phyloP scores from a whole-genome alignment of 495 filamentous ascomycete genomes.

The Daldinia grandis region DNA sequence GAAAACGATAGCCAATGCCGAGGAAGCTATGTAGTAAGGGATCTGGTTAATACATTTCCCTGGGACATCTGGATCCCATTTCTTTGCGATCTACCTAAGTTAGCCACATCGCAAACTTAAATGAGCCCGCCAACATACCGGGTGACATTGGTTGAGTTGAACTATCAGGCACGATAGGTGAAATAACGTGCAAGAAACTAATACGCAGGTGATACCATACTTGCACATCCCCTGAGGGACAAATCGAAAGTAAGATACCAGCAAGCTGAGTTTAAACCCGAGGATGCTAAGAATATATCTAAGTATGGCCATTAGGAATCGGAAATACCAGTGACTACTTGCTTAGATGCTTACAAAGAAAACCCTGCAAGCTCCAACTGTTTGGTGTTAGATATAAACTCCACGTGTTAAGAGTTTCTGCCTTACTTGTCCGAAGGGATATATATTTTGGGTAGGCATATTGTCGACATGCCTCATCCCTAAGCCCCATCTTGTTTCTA shows the following conservation, averaged over 20 bases:
- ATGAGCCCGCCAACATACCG: conserved; percentile 41
- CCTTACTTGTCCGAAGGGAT: conserved; percentile 19
- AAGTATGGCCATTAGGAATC: not conserved
- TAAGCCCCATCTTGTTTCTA: conserved; percentile 34
- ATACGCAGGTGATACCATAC: conserved; percentile 45
- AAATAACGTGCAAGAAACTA: conserved; percentile 47
- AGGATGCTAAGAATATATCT: conserved; percentile 57
- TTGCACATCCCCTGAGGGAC: conserved; percentile 54
- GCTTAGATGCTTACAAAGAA: conserved; percentile 23
- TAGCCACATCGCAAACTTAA: not conserved
- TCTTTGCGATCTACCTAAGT: conserved; percentile 48
- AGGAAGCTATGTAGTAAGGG: conserved; percentile 55
- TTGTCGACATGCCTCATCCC: conserved; percentile 20
- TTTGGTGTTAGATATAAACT: conserved; percentile 1
- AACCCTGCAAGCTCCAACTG: conserved; percentile 24
- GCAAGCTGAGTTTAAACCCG: conserved; percentile 62
- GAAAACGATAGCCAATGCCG: conserved; percentile 55
- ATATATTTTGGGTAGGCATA: conserved; percentile 15
- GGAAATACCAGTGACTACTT: not conserved
- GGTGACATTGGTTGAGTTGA: conserved; percentile 57
- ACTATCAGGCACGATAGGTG: conserved; percentile 49
- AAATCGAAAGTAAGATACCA: conserved; percentile 61
- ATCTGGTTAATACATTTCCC: conserved; percentile 55
- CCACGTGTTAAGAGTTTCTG: not conserved
- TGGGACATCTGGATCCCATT: conserved; percentile 56